Evolutionary conservation across 1,139 yeast genomes (phyloP), one percentile per base, ranked within the genome.

Genomic region (Protomyces lactucae-debilis): DNA sequence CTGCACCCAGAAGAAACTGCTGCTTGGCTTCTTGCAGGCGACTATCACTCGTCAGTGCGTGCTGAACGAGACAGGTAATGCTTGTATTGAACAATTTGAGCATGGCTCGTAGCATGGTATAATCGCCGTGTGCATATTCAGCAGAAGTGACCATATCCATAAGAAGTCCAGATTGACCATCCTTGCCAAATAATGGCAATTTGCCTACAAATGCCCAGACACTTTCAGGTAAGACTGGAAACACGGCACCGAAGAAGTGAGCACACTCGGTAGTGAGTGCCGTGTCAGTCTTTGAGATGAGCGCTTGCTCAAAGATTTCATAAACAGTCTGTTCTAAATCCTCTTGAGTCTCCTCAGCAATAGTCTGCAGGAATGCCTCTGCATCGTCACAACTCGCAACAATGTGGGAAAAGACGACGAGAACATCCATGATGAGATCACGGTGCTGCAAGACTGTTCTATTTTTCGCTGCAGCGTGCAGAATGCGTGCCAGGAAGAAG

Each of bases 61-160:
- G 21, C 2, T 5, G 23, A 8, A 43, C 12, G 8, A 43, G 48
- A 12, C 23, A 16, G 12, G 21, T 10, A 8, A 43, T 5, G 18
- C 48, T 18, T 21, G 48, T 43, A 10, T 43, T 21, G 14, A 43
- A 4, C 25, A 43, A 16, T n/a, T 43, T 43, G 48, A 43, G 48
- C 21, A 16, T 43, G 48, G 48, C 48, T 10, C 23, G 25, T 6
- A 43, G 48, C 23, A 43, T n/a, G 2, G 25, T 43, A 18, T 43
- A 43, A 5, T 43, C 48, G n/a, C 48, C 48, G 14, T 18, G 14
- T 4, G 14, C 14, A 18, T 43, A 28, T 18, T 43, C 80, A 28
- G 80, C 78, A 21, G 82, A 79, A 2, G 96, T 95, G 63, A 92
- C 76, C 73, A 89, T 91, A 0, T 97, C 88, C 52, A 92, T 77